Conservation (phyloP, 2,329 filamentous ascomycete species). For the Trichophyton schoenleinii region DNA sequence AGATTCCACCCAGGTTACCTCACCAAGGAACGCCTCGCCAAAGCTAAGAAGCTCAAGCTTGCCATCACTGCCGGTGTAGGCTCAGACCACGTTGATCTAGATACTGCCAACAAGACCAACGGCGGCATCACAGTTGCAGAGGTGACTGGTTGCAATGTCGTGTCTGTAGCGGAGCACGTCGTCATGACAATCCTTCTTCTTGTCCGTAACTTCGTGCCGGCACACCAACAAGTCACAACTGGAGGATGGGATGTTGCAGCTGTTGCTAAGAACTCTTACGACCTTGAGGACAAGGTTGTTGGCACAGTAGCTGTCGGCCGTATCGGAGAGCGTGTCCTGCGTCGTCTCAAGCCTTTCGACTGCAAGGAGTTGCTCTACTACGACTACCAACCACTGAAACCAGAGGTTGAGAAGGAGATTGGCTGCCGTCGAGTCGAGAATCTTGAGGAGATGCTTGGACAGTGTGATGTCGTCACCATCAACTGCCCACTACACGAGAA, state of each 20-base stretch:
- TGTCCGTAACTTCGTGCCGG: slow-evolving; percentile 95
- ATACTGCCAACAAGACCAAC: slow-evolving; percentile 96
- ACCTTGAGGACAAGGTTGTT: slow-evolving; percentile 93
- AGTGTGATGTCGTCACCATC: slow-evolving; percentile 97
- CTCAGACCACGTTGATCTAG: slow-evolving; percentile 93
- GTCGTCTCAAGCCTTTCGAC: slow-evolving; percentile 91
- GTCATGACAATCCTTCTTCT: slow-evolving; percentile 96
- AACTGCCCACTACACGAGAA: slow-evolving; percentile 99
- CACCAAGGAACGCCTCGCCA: slow-evolving; percentile 86
- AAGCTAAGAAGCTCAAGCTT: slow-evolving; percentile 98
- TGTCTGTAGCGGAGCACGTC: slow-evolving; percentile 97
- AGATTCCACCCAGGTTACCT: slow-evolving; percentile 98
- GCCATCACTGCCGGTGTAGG: slow-evolving; percentile 95
- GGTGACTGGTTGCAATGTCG: slow-evolving; percentile 95
- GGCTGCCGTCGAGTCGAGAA: slow-evolving; percentile 77
- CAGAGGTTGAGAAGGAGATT: slow-evolving; percentile 89
- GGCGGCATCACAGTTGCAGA: slow-evolving; percentile 94
- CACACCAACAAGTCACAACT: slow-evolving; percentile 78
- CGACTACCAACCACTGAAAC: slow-evolving; percentile 87
- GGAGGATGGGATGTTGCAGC: slow-evolving; percentile 94
- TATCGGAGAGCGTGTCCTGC: slow-evolving; percentile 94
- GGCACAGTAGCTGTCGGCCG: slow-evolving; percentile 95
- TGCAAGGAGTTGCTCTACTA: slow-evolving; percentile 99
- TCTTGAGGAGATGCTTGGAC: slow-evolving; percentile 84
- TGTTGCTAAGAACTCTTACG: slow-evolving; percentile 96